Evolutionary conservation across 2,329 filamentous ascomycete genomes (phyloP), one percentile per base, ranked within the genome.

Genomic region (Curvularia hawaiiensis): DNA sequence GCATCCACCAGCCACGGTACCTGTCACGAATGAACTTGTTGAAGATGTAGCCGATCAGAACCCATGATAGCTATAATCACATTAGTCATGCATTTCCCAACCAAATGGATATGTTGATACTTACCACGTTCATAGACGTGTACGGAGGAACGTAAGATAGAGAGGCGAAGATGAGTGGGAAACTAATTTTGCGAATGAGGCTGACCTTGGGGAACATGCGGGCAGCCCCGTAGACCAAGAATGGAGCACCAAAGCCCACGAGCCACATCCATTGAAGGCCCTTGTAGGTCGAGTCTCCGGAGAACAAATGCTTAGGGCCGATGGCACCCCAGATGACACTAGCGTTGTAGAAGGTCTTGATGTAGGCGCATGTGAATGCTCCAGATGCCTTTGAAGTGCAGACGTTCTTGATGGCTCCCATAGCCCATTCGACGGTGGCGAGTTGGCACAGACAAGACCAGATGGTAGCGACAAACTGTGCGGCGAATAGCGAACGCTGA

Each of bases 291-390:
- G 40, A 43, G 22, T 43, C 40, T 43, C 40, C 40, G 12, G 40
- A 43, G 40, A 43, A 43, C 12, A 43, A 10, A 10, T 43, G 40
- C 40, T 43, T 43, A 12, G 40, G 40, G 26, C 40, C 40, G 40
- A 43, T 12, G 16, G 40, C 40, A 43, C 40, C 40, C 40, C 40
- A 43, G 14, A 43, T 43, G 40, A 43, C 40, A 26, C 40, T 43
- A n/a, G 40, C 40, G 40, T 43, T 43, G 40, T 43, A 43, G 40
- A 43, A 43, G 5, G 40, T 43, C 40, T 43, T 43, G 40, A 43
- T 43, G 22, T 43, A 43, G 40, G 11, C 40, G 22, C 40, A 43
- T 43, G 40, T 43, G 40, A 43, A 43, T 24, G 40, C 14, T 7
- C 40, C 40, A 3, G 40, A 43, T 43, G 40, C 40, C 7, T 16